A percentile compares a stretch with the other conserved stretches of the same genome.
Evolutionary conservation across 305 asterid genomes (phyloP).

Genomic region (Solanum hybrid): DNA sequence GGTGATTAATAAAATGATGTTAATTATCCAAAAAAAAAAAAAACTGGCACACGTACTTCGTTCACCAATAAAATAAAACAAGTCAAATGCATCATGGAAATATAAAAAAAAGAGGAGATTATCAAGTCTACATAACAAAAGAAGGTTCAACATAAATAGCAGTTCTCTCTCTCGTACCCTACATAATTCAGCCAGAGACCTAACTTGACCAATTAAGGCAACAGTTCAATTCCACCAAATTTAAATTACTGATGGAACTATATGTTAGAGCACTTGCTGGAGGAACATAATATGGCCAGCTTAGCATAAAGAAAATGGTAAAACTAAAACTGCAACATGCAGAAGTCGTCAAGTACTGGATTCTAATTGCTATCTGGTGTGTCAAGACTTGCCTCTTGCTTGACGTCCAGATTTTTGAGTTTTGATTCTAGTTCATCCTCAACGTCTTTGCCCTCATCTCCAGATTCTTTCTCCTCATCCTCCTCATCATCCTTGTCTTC

Average conservation of each 20-base stretch:
- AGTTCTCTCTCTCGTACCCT: neutral
- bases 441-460: conserved; percentile 47
- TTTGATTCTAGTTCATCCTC: conserved; percentile 59
- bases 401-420: conserved; percentile 67
- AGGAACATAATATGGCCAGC: neutral
- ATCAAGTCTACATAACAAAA: neutral
- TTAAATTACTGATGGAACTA: conserved; percentile 5
- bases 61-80: neutral
- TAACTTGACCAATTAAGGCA: neutral
- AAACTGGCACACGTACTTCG: neutral
- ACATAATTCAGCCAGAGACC: neutral
- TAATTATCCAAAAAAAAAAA: neutral
- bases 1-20: too few relatives aligned
- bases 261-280: neutral
- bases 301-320: neutral
- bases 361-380: neutral
- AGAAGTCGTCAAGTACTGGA: neutral
- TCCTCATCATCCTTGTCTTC: conserved; percentile 47
- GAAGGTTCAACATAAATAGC: neutral
- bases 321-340: neutral
- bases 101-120: neutral
- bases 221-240: conserved; percentile 1
- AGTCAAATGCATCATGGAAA: neutral
- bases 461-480: conserved; percentile 48
- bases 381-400: conserved; percentile 27